Conservation (phyloP, 208 protist genomes). For the Vickermania ingenoplastis region DNA sequence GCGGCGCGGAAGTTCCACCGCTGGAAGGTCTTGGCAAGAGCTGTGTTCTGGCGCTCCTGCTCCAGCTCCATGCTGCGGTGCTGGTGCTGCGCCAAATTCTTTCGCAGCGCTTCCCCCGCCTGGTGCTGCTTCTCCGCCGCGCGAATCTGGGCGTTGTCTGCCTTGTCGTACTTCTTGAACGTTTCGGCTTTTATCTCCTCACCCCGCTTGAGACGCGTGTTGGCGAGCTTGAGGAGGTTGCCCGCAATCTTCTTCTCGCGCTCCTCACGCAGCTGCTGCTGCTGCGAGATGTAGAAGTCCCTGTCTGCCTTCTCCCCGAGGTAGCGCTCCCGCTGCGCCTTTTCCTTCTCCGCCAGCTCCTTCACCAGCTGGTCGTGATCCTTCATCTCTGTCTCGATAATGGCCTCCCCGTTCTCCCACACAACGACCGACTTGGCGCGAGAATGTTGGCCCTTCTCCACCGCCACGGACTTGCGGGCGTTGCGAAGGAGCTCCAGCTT, state of each 20-base stretch:
- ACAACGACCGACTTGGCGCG: constrained; percentile 30
- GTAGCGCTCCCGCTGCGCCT: constrained; percentile 45
- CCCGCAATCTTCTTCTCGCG: constrained; percentile 23
- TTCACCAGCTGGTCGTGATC: constrained; percentile 35
- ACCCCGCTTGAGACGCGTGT: constrained; percentile 39
- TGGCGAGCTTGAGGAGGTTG: constrained; percentile 24
- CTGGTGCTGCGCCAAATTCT: constrained; percentile 35
- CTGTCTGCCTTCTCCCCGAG: constrained; percentile 35
- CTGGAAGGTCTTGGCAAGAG: constrained; percentile 47
- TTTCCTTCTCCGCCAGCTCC: constrained; percentile 40
- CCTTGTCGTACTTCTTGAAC: constrained; percentile 38
- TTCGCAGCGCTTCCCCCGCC: constrained; percentile 18
- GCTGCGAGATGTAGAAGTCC: constrained; percentile 34
- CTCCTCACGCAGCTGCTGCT: constrained; percentile 23
- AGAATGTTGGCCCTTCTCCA: constrained; percentile 21
- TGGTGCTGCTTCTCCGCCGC: constrained; percentile 32
- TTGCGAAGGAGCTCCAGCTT: constrained; percentile 38
- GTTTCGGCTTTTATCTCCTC: constrained; percentile 42
- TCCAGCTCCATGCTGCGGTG: constrained; percentile 34
- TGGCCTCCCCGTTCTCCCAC: constrained; percentile 30
- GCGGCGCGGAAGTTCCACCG: constrained; percentile 71
- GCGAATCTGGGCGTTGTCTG: constrained; percentile 21
- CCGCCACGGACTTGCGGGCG: constrained; percentile 21
- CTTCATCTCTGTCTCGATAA: constrained; percentile 24
- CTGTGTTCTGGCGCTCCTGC: constrained; percentile 21